Evolutionary conservation across 1,284 basidiomycete species (phyloP).

Genomic region (Flammula alnicola): DNA sequence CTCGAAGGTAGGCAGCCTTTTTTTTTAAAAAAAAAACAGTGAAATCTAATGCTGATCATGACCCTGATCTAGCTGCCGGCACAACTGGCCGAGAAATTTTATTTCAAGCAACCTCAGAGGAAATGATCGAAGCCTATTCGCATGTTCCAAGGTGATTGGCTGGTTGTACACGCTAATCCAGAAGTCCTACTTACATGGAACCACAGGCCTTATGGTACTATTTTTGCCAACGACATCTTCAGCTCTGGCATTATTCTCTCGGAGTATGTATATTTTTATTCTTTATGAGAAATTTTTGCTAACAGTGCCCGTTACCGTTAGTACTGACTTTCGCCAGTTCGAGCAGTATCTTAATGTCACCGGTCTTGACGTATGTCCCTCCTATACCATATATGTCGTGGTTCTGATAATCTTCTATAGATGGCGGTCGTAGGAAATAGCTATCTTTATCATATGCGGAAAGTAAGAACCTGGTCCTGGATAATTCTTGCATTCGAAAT

Average conservation of each 20-base stretch:
- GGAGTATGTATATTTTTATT: conserved; percentile 63
- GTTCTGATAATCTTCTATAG: conserved; percentile 42
- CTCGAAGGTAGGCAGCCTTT: conserved; percentile 70
- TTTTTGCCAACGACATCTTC: conserved; percentile 95
- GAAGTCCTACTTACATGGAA: not conserved
- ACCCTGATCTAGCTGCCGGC: conserved; percentile 69
- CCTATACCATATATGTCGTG: not conserved
- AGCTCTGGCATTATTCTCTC: conserved; percentile 90
- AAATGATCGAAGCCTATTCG: conserved; percentile 93
- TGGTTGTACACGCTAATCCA: not conserved
- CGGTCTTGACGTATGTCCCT: conserved; percentile 73
- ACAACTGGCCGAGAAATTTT: conserved; percentile 88
- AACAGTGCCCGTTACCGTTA: conserved; percentile 38
- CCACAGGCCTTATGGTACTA: conserved; percentile 83
- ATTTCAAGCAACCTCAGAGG: conserved; percentile 94
- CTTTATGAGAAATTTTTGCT: not conserved
- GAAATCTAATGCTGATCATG: not conserved
- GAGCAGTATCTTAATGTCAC: conserved; percentile 89
- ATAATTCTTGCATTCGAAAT: not conserved
- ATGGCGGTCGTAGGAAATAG: conserved; percentile 95
- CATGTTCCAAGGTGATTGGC: conserved; percentile 70
- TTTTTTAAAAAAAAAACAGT: not conserved
- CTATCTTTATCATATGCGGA: conserved; percentile 92
- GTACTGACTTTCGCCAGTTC: conserved; percentile 95
- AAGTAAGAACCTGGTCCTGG: conserved; percentile 39